Base-by-base conservation (phyloP, 345 rosid genomes). In the Camelina hispida region DNA sequence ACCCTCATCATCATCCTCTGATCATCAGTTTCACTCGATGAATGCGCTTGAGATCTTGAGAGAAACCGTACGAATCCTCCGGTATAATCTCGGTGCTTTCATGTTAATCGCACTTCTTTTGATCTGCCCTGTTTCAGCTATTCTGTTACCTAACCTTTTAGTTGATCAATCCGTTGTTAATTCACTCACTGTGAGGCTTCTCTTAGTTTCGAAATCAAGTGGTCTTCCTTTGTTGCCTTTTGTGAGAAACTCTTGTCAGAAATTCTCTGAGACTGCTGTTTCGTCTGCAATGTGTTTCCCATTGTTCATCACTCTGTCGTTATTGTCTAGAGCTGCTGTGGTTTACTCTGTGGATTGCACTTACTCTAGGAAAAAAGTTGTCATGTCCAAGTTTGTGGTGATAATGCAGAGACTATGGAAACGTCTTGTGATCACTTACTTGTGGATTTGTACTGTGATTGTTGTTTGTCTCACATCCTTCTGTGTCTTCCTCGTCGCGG, bases 301-400 rank as follows among this genome's bases (percentile, higher is more conserved):
- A 37, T 62, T 94, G 77, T 94, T 83, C 58, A 57, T 84, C 78
- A 88, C 93, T 7, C 56, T 88, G 65, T 83, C 88, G 1, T 73
- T 91, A 71, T 61, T 90, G 17, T 87, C 96, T 0, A 85, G 87
- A 78, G 89, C 91, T 8, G 93, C 95, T 0, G 89, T 91, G 32
- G 87, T 86, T 58, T 91, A 88, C 87, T 88, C 93, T 14, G 97
- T 94, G 6, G 91, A 90, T 61, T 88, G 89, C 74, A 90, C 97
- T 56, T 91, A 90, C 48, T 83, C 87, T 0, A 88, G 82, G 84
- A 85, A 79, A 54, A 76, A 63, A 30, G 89, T 82, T 18, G 88
- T 82, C 17, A 37, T 79, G 0, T 79, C 70, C 0, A 90, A 87
- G 87, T 88, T 94, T 16, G 68, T 78, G 28, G 78, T 55, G 65